A percentile compares a stretch with the other conserved stretches of the same genome.
Evolutionary conservation across 352 stramenopile species (phyloP).

Genomic region (Phytophthora chlamydospora): DNA sequence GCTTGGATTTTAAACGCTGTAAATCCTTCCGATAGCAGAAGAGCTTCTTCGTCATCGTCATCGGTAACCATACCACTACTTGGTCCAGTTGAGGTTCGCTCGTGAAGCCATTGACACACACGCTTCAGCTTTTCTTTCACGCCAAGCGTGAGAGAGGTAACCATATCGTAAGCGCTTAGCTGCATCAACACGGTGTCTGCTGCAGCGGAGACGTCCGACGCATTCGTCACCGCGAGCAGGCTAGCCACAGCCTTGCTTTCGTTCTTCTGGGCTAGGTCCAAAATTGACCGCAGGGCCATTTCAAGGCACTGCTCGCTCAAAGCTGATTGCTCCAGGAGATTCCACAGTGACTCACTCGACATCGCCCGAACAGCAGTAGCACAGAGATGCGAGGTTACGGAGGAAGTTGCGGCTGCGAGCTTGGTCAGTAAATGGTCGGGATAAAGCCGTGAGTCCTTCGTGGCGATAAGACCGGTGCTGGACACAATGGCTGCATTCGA

Average conservation of each 20-base stretch:
- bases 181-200: slow-evolving; percentile 31
- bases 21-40: slow-evolving; percentile 53
- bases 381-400: slow-evolving; percentile 53
- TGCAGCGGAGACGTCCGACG: slow-evolving; percentile 29
- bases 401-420: slow-evolving; percentile 56
- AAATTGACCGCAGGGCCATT: slow-evolving; percentile 34
- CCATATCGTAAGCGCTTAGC: slow-evolving; percentile 31
- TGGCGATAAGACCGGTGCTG: slow-evolving; percentile 76
- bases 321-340: slow-evolving; percentile 56
- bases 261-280: slow-evolving; percentile 42
- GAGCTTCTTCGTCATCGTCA: slow-evolving; percentile 45
- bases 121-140: slow-evolving; percentile 30
- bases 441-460: slow-evolving; percentile 76
- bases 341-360: slow-evolving; percentile 61
- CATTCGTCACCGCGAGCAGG: slow-evolving; percentile 37
- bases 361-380: slow-evolving; percentile 61
- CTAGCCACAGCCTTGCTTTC: slow-evolving; percentile 51
- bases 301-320: slow-evolving; percentile 51
- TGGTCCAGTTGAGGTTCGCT: slow-evolving; percentile 19
- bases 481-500: slow-evolving; percentile 56
- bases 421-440: slow-evolving; percentile 68
- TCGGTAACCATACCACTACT: slow-evolving; percentile 26
- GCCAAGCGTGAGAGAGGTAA: slow-evolving; percentile 11
- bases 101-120: slow-evolving; percentile 43
- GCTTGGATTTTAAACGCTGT: slow-evolving; percentile 31